phyloP scores from a whole-genome alignment of 75 land plant genomes.

The Picea glauca region DNA sequence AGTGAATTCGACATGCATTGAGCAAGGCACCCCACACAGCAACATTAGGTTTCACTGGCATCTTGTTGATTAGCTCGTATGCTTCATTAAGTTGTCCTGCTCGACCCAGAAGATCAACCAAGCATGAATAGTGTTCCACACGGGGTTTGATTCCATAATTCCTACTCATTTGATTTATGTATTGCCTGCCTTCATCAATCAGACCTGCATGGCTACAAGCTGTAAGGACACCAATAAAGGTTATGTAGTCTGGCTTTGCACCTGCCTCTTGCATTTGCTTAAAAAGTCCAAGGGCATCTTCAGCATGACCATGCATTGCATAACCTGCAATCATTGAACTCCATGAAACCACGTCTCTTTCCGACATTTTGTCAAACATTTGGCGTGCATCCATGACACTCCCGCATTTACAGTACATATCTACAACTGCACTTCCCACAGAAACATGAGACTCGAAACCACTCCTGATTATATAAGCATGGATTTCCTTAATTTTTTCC shows the following conservation, averaged over 20 bases:
- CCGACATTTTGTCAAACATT: slow-evolving; percentile 17
- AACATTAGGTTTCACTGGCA: slow-evolving; percentile 24
- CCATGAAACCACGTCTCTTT: slow-evolving; percentile 29
- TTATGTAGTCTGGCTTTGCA: slow-evolving; percentile 48
- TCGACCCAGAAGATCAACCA: slow-evolving; percentile 32
- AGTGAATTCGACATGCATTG: slow-evolving; percentile 12
- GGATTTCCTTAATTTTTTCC: slow-evolving; percentile 43
- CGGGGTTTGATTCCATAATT: slow-evolving; percentile 13
- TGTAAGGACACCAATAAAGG: slow-evolving; percentile 40
- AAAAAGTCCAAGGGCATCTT: slow-evolving; percentile 35
- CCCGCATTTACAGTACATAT: slow-evolving; percentile 54
- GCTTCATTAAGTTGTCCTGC: slow-evolving; percentile 24
- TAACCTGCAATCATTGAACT: slow-evolving; percentile 58
- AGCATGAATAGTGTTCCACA: slow-evolving; percentile 25
- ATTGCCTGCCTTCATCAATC: slow-evolving; percentile 12
- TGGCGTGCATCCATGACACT: slow-evolving; percentile 33
- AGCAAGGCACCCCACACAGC: slow-evolving; percentile 23
- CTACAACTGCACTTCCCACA: slow-evolving; percentile 59
- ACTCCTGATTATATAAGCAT: slow-evolving; percentile 44
- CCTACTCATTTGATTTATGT: slow-evolving; percentile 14
- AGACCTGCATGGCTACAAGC: slow-evolving; percentile 23
- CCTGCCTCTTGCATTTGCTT: slow-evolving; percentile 21
- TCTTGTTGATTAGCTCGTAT: slow-evolving; percentile 6
- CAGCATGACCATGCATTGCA: slow-evolving; percentile 53
- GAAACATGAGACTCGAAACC: slow-evolving; percentile 36